Percentiles rank a stretch among this genome's conserved stretches.
Conservation (phyloP, 73 alveolate genomes). For the Durusdinium trenchii region DNA sequence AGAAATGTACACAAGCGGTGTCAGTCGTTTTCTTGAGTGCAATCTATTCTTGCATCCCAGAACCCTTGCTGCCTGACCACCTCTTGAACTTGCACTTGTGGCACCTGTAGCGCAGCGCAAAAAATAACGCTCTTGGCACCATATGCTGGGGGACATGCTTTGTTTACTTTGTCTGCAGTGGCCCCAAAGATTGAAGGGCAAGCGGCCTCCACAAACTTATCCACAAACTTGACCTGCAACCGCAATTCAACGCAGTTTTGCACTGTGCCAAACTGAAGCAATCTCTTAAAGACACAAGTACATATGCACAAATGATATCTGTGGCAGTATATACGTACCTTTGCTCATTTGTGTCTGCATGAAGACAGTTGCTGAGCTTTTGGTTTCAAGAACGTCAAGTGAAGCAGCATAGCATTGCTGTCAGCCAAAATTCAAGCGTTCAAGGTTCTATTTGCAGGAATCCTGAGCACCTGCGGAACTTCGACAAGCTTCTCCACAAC, state of each 20-base stretch:
- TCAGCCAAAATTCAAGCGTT: neutral
- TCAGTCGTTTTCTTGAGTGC: neutral
- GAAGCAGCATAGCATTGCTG: neutral
- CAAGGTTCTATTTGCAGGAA: neutral
- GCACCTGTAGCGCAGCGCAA: conserved; percentile 55
- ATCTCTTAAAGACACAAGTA: neutral
- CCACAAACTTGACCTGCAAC: conserved; percentile 56
- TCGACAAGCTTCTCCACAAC: conserved; percentile 91
- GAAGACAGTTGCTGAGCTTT: neutral
- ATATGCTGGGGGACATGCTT: too few species aligned
- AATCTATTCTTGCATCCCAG: neutral
- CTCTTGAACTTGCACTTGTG: conserved; percentile 84
- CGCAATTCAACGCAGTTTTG: neutral
- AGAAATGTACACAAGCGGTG: neutral
- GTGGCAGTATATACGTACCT: too few species aligned
- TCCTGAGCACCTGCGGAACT: conserved; percentile 48
- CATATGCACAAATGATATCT: neutral
- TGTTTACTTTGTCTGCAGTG: too few species aligned
- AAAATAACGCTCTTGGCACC: neutral
- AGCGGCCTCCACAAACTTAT: conserved; percentile 68
- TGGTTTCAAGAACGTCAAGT: neutral
- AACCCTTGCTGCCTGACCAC: conserved; percentile 43
- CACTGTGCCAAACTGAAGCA: neutral
- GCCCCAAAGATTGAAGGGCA: too few species aligned
- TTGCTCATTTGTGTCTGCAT: too few species aligned